These are phyloP conservation scores for Fraxinus anomala DNA, from an alignment of 257 asterid genomes.

Conservation along the genomic window DNA sequence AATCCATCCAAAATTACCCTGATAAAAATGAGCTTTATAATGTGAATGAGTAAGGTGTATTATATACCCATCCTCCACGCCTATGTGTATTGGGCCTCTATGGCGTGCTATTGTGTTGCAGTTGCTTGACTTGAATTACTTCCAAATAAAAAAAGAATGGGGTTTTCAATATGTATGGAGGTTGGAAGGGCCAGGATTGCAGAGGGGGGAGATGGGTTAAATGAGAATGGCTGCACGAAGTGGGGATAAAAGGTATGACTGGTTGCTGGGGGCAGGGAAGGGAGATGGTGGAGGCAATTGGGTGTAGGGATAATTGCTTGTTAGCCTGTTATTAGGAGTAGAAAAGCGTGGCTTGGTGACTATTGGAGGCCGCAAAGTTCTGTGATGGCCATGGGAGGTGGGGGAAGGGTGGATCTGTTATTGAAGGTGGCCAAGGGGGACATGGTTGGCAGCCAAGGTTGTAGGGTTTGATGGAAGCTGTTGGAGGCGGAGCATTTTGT, in stretches of 20 bases:
- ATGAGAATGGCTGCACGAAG: not conserved
- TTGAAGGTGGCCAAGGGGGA: not conserved
- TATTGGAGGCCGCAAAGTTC: not conserved
- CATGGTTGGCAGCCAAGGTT: not conserved
- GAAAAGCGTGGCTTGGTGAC: not conserved
- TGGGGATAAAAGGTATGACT: not conserved
- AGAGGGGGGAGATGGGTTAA: not conserved
- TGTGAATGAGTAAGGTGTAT: not conserved
- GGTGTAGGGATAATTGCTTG: not conserved
- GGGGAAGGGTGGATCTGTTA: not conserved
- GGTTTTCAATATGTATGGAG: not conserved
- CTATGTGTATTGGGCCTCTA: not conserved
- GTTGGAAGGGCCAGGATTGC: not conserved
- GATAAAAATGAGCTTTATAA: not conserved
- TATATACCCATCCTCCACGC: not conserved
- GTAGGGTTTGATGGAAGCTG: not conserved
- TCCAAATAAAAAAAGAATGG: not conserved
- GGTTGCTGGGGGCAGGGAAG: not conserved
- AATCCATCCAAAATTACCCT: not conserved
- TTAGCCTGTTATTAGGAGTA: not conserved
- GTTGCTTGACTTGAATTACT: not conserved
- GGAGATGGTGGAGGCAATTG: not conserved
- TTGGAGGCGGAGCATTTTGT: not conserved
- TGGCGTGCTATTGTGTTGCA: not conserved
- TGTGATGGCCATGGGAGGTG: not conserved